Evolutionary conservation across 768 basidiomycete species (phyloP), one percentile per base, ranked within the genome.

Genomic region (Serendipita sp.): DNA sequence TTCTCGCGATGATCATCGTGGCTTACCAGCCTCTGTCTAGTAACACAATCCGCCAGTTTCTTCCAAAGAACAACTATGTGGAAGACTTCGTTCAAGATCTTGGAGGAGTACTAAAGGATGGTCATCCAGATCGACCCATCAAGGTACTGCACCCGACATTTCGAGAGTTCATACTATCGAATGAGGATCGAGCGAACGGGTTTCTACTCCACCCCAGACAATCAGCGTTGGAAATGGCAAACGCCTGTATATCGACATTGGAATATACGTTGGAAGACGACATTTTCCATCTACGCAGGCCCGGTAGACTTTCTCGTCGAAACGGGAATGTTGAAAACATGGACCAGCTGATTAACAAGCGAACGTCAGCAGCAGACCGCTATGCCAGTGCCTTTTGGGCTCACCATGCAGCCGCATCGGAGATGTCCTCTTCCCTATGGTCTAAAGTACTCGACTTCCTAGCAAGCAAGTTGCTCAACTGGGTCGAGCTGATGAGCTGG

Each of bases 401-500:
- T n/a, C 31, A 58, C n/a, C 53, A 58, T 33, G 30, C 30, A 26
- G 53, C 53, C 4, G 53, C 11, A 48, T 48, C 45, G 45, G 45
- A 48, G 5, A 48, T 20, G 9, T 20, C 45, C n/a, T 7, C 20
- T 4, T 13, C 17, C 14, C 24, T 24, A 22, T 58, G 53, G 53
- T 4, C 17, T 9, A 34, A 11, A 34, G 24, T 58, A 9, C 11
- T 33, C 4, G 11, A 4, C 3, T 58, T 58, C 30, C 53, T 58
- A 30, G 13, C 20, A 13, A 4, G 11, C 4, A 24, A 58, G 20
- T 34, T 58, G 9, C 53, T 58, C 17, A 24, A 58, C 30, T 58
- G 53, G 53, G 53, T 58, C 14, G 53, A 58, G 26, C 53, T 58
- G 53, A 58, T 58, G 53, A 58, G 53, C 26, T 58, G 53, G 53